Percentiles rank a stretch among this genome's conserved stretches.
phyloP scores from a whole-genome alignment of 116 monocot species.

The Dioscorea cayenensis region DNA sequence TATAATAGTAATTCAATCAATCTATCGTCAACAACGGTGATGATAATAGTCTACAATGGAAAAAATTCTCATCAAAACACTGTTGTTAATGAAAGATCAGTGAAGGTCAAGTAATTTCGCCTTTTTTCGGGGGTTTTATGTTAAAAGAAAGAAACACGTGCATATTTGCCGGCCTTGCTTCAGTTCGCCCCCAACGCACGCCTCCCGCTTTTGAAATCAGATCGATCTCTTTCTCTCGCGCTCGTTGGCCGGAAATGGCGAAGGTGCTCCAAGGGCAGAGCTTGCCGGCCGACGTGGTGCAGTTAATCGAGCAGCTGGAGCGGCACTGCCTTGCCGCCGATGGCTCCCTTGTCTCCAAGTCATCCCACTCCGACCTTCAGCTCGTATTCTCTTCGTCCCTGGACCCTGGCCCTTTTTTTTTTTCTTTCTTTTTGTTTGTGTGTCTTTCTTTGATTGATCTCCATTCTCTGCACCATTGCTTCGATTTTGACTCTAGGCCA shows the following conservation, averaged over 20 bases:
- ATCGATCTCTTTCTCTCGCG: not conserved
- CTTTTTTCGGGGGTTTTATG: too few relatives aligned
- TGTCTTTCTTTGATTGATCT: not conserved
- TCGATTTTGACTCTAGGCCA: conserved; percentile 29
- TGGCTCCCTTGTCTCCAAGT: conserved; percentile 73
- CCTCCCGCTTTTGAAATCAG: not conserved
- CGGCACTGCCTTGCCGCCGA: conserved; percentile 89
- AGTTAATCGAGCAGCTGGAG: conserved; percentile 87
- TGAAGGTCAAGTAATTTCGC: too few relatives aligned
- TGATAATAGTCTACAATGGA: too few relatives aligned
- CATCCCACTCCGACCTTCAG: conserved; percentile 68
- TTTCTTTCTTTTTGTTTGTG: not conserved
- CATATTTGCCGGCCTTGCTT: too few relatives aligned
- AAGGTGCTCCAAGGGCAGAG: conserved; percentile 40
- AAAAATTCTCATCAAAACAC: too few relatives aligned
- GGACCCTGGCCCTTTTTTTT: not conserved
- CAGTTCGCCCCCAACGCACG: too few relatives aligned
- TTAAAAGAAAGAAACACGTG: too few relatives aligned
- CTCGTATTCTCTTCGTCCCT: conserved; percentile 29
- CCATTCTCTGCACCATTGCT: not conserved
- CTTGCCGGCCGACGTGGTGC: conserved; percentile 53
- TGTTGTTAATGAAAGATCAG: too few relatives aligned
- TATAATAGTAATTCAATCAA: too few relatives aligned
- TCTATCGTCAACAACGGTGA: too few relatives aligned
- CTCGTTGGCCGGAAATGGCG: conserved; percentile 23